These are phyloP conservation scores for Paecilomyces niveus DNA, from an alignment of 2,329 filamentous ascomycete genomes.

Conservation along the genomic window DNA sequence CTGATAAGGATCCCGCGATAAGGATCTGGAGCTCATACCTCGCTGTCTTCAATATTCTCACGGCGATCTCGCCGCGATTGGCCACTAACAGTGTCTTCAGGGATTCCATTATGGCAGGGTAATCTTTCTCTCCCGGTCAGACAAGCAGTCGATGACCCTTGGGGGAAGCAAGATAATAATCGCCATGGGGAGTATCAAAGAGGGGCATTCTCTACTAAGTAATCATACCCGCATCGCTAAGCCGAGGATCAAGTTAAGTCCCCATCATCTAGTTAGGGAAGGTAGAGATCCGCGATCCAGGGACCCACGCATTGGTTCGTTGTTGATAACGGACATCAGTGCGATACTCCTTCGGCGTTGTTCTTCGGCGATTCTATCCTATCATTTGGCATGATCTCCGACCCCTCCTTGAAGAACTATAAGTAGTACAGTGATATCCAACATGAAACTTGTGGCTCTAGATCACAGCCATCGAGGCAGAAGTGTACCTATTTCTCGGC, in stretches of 20 bases:
- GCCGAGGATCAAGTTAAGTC: background rate
- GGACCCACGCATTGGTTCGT: background rate
- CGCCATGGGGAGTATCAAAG: background rate
- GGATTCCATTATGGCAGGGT: constrained; percentile 20
- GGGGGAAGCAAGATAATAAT: background rate
- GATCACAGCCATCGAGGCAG: background rate
- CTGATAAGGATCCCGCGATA: background rate
- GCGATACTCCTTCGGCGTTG: background rate
- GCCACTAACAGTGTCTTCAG: constrained; percentile 50
- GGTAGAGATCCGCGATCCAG: background rate
- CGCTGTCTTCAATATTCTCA: constrained; percentile 47
- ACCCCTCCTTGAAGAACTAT: background rate
- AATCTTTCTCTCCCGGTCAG: background rate
- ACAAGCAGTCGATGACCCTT: background rate
- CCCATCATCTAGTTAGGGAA: background rate
- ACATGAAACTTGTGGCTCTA: background rate
- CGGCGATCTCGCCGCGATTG: constrained; percentile 54
- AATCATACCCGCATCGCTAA: background rate
- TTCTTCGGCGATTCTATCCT: background rate
- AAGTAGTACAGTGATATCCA: background rate
- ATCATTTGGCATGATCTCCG: background rate
- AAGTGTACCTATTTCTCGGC: background rate
- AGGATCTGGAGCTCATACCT: constrained; percentile 18
- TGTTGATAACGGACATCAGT: background rate
- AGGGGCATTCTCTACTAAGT: background rate